Base-by-base conservation (phyloP, 2,329 filamentous ascomycete species). In the Diaporthe aspalathi region DNA sequence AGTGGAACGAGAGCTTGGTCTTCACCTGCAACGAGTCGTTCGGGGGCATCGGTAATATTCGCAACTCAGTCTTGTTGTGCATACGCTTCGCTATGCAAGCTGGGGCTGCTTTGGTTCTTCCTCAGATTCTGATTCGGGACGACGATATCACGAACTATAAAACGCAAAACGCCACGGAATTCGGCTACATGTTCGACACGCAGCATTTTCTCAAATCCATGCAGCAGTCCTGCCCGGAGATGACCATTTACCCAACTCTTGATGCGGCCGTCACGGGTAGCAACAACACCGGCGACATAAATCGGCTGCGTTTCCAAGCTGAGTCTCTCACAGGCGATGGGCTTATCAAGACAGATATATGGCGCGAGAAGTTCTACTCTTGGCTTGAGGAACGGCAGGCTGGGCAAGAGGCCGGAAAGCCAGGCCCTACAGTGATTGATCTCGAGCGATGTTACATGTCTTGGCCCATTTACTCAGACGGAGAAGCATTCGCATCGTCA, bases 401-500 rank as follows among this genome's bases (percentile, higher is more conserved):
- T 27, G 29, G 29, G 32, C 50, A 56, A 14, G n/a, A 27, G 5
- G 20, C 2, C 5, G 24, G 52, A 27, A 35, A 24, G 4, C 24
- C 53, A 27, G 45, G 43, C 14, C 66, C 52, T 4, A 67, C 32
- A 14, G 38, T 70, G 11, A 29, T 70, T 27, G 43, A 67, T 14
- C 49, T 70, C 17, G 47, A 70, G 49, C 68, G 68, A 29, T 56
- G 35, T 12, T 70, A 70, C 22, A 70, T 67, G 68, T 56, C 47
- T n/a, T 70, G 47, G 11, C 60, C 68, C 17, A 56, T 70, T 2
- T 40, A 70, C 49, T 67, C 60, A 17, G 68, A 70, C 29, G 68
- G 60, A 40, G 60, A 65, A 29, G 60, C 38, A 24, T 67, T 70
- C 40, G 80, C 78, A 2, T 75, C 75, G 73, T 75, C 78, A 57